These are phyloP conservation scores for Euphorbia celastroides DNA, from an alignment of 441 rosid species.

Conservation along the genomic window DNA sequence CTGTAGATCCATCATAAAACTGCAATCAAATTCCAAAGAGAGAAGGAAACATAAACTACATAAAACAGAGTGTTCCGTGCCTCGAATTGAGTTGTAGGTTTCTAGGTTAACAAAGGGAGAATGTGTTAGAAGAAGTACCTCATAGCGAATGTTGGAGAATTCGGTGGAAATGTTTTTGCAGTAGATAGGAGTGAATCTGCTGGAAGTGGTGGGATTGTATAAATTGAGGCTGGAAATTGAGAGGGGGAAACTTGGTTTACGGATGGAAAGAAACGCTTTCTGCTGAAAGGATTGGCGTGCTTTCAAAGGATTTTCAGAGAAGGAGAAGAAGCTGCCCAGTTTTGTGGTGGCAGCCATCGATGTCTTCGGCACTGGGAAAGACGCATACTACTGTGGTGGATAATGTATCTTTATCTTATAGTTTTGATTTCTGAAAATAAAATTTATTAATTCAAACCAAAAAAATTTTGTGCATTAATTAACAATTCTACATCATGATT, in stretches of 20 bases:
- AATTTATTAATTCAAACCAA: too few relatives aligned
- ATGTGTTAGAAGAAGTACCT: neutral
- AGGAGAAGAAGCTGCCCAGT: neutral
- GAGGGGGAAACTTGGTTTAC: conserved; percentile 16
- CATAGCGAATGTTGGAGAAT: conserved; percentile 29
- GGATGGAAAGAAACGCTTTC: neutral
- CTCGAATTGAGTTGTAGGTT: neutral
- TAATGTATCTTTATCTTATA: neutral
- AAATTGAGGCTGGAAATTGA: conserved; percentile 15
- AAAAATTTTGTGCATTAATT: too few relatives aligned
- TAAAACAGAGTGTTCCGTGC: neutral
- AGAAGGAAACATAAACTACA: neutral
- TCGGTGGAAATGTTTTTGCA: conserved; percentile 43
- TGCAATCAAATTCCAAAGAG: conserved; percentile 22
- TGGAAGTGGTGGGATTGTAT: conserved; percentile 16
- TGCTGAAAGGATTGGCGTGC: neutral
- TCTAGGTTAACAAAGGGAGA: too few relatives aligned
- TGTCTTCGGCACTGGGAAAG: neutral
- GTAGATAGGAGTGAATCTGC: conserved; percentile 29
- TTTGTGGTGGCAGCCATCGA: conserved; percentile 5
- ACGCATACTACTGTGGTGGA: neutral
- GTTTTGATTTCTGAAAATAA: too few relatives aligned
- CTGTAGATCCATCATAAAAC: conserved; percentile 72
- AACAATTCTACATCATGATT: too few relatives aligned
- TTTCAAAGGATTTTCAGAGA: conserved; percentile 9